These are phyloP conservation scores for Talaromyces ruber DNA, from an alignment of 495 filamentous ascomycete species.

Conservation along the genomic window DNA sequence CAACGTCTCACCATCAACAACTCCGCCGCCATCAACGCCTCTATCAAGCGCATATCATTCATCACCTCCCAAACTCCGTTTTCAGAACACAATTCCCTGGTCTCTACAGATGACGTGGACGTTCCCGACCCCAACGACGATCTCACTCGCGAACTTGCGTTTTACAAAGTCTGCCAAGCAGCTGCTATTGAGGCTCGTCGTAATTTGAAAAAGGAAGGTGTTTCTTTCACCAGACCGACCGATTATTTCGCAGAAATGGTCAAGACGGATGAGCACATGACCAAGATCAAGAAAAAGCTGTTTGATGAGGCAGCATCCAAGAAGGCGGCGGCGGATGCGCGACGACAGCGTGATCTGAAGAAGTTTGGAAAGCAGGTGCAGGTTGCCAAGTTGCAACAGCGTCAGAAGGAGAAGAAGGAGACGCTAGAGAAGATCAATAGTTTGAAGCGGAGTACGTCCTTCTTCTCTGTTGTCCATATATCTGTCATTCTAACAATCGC, in stretches of 20 bases:
- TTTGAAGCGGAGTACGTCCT: slow-evolving; percentile 75
- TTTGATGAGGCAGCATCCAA: slow-evolving; percentile 84
- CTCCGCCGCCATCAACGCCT: slow-evolving; percentile 68
- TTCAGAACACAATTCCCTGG: slow-evolving; percentile 56
- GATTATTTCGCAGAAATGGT: slow-evolving; percentile 99
- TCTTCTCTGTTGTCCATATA: slow-evolving; percentile 3
- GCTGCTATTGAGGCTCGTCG: slow-evolving; percentile 63
- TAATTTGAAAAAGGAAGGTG: slow-evolving; percentile 69
- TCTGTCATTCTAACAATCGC: slow-evolving; percentile 10
- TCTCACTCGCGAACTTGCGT: slow-evolving; percentile 80
- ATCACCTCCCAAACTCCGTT: slow-evolving; percentile 48
- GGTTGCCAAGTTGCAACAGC: slow-evolving; percentile 89
- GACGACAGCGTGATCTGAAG: slow-evolving; percentile 89
- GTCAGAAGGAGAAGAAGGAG: slow-evolving; percentile 81
- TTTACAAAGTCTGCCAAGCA: slow-evolving; percentile 84
- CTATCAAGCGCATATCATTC: slow-evolving; percentile 70
- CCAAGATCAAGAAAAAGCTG: slow-evolving; percentile 86
- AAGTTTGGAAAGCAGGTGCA: slow-evolving; percentile 99
- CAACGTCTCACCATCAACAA: slow-evolving; percentile 98
- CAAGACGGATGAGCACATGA: slow-evolving; percentile 97
- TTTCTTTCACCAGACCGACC: slow-evolving; percentile 75
- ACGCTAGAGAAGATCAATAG: slow-evolving; percentile 87
- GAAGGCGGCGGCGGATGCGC: slow-evolving; percentile 86
- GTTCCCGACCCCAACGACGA: slow-evolving; percentile 76
- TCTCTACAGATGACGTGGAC: slow-evolving; percentile 40